Evolutionary conservation across 2,329 filamentous ascomycete genomes (phyloP), one percentile per base, ranked within the genome.

Genomic region (Colletotrichum horii): DNA sequence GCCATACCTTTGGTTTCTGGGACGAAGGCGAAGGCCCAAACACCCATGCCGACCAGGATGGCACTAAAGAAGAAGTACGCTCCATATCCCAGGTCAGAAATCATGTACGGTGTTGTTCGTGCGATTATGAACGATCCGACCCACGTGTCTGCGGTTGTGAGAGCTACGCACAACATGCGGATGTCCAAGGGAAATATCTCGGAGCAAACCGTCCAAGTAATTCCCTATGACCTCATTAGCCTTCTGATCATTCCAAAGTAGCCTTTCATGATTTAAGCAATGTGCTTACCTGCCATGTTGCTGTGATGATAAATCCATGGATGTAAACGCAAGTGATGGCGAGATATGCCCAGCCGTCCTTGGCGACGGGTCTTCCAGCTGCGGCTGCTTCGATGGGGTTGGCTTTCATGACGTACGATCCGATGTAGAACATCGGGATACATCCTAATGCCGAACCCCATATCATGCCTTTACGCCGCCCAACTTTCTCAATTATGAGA

Each of bases 11-110:
- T 90, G 3, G 88, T 90, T 78, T 90, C 88, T 2, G 89, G 88
- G 0, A 90, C 83, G 64, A 88, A 87, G 80, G 89, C 87, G 69
- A 85, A 85, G 5, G 88, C 84, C 80, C 87, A 90, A 60, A 88
- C 79, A 15, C 87, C 83, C 77, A 88, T 86, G 36, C 83, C 76
- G 14, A 89, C 82, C 62, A 89, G 85, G 34, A 89, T 82, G 0
- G 84, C 81, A 4, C 86, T 88, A 76, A 90, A 90, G 81, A 90
- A 87, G 71, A 90, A 87, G 79, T 89, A 90, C 0, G 88, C 88
- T 16, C 89, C 89, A 76, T 88, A 90, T 1, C 83, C 82, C 3
- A 87, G 78, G 6, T 80, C 79, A 3, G 81, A 83, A 19, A 86
- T 83, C 85, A 86, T 87, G 70, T 85, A 85, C 0, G 84, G 84